Base-by-base conservation (phyloP, 2,329 filamentous ascomycete genomes). In the Periglandula ipomoeae region DNA sequence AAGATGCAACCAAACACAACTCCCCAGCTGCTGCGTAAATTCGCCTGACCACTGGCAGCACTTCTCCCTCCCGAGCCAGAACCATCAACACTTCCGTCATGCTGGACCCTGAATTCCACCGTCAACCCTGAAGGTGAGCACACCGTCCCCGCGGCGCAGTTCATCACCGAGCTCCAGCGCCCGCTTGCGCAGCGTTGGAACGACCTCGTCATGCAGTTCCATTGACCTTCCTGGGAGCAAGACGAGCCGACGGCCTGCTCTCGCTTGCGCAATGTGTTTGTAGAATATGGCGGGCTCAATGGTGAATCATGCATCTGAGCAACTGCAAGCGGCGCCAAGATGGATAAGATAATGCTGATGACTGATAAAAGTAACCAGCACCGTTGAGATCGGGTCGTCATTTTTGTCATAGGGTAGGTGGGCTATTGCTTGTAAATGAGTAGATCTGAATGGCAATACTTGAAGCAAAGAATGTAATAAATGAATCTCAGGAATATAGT, bases 101-200 rank as follows among this genome's bases (percentile, higher is more conserved):
- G 55, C 54, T 68, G 59, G 26, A 71, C 62, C 15, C 60, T 54
- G 48, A 74, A 65, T 38, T 71, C 65, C 35, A 67, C 59, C 3
- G 65, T 68, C 42, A 70, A 58, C 2, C 74, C 73, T 1, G 57
- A 55, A 0, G 74, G 74, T 15, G 55, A 54, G 53, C 74, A 78
- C n/a, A 57, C 57, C 2, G 74, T 77, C 5, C 73, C 73, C 5
- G 59, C 58, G 0, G 74, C 66, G 50, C 67, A 68, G 34, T 66
- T 51, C 60, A 75, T 64, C n/a, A 66, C 64, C 1, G 52, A 60
- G 52, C 68, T 73, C 75, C 74, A 78, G 10, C 50, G 57, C 2
- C 74, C 73, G 9, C 64, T 59, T 3, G 70, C 72, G 55, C 75
- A 78, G 24, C 74, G 68, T 60, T 78, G 75, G 63, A 71, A 78